Evolutionary conservation across 768 basidiomycete species (phyloP).

Genomic region (Lactarius sanguifluus): DNA sequence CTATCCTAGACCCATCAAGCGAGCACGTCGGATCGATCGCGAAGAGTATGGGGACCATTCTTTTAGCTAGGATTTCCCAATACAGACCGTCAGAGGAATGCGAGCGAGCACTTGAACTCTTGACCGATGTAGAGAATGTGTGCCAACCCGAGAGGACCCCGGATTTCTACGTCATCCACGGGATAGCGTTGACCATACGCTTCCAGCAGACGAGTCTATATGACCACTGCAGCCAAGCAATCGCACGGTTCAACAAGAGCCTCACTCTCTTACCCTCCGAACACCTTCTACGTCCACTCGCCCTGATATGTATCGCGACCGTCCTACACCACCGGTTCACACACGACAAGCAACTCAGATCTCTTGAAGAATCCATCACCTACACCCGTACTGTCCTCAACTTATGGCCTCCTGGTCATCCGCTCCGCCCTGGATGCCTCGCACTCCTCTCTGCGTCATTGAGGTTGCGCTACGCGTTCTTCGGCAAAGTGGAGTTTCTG

Average conservation of each 20-base stretch:
- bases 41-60: background rate
- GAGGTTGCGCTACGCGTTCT: constrained; percentile 10
- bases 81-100: background rate
- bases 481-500: constrained; percentile 12
- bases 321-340: constrained; percentile 9
- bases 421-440: constrained; percentile 11
- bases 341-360: constrained; percentile 3
- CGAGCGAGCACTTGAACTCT: constrained; percentile 1
- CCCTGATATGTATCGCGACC: background rate
- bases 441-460: constrained; percentile 9
- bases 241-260: constrained; percentile 2
- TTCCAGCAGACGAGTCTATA: constrained; percentile 17
- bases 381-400: background rate
- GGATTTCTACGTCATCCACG: constrained; percentile 1
- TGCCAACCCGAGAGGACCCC: constrained; percentile 2
- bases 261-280: background rate
- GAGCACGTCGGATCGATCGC: background rate
- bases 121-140: constrained; percentile 1
- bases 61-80: background rate
- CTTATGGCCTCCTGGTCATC: constrained; percentile 7
- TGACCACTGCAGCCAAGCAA: constrained; percentile 3
- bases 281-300: background rate
- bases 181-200: background rate
- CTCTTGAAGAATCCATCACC: constrained; percentile 15
- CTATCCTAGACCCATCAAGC: background rate